Base-by-base conservation (phyloP, 768 basidiomycete species). In the Pluteus cervinus region DNA sequence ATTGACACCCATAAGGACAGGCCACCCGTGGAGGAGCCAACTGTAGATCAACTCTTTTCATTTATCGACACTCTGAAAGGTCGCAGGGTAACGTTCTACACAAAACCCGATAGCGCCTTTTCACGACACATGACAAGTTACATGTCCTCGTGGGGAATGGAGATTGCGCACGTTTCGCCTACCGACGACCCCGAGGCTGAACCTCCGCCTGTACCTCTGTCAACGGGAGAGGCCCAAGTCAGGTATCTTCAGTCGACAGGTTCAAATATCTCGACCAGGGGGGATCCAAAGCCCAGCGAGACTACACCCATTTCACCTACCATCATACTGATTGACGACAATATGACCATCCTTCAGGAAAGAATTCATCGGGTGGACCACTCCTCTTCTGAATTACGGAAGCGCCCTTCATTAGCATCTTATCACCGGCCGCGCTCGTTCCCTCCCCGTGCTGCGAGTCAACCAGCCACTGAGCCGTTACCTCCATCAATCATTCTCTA, bases 81-180 rank as follows among this genome's bases (percentile, higher is more conserved):
- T 10, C 88, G 82, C 60, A 82, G 76, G 48, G 93, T 85, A 0
- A 77, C 76, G 0, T 62, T 99, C 18, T 86, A 93, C 52, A 89
- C 94, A 5, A 82, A 78, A 51, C 75, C 89, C n/a, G 78, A 75
- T 45, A 87, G 88, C 26, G 76, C 81, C 2, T 99, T 97, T 52
- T 93, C 92, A 0, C 86, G 85, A 36, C 89, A 96, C 57, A 67
- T 99, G 24, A 92, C 92, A 17, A 86, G 85, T 48, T 96, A 94
- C 60, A 71, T 99, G 41, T 87, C 86, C 15, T 76, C 86, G 4
- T 98, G 94, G 94, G 92, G 93, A 9, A 75, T 97, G 81, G 89
- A 94, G 50, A 81, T 97, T 29, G 81, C 76, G 36, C 90, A 92
- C 61, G 69, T 81, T 29, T 78, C 81, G 6, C 66, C 74, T 2